Percentiles rank a stretch among this genome's conserved stretches.
These are phyloP conservation scores for Curvularia sp. DNA, from an alignment of 2,329 filamentous ascomycete genomes.

Conservation along the genomic window DNA sequence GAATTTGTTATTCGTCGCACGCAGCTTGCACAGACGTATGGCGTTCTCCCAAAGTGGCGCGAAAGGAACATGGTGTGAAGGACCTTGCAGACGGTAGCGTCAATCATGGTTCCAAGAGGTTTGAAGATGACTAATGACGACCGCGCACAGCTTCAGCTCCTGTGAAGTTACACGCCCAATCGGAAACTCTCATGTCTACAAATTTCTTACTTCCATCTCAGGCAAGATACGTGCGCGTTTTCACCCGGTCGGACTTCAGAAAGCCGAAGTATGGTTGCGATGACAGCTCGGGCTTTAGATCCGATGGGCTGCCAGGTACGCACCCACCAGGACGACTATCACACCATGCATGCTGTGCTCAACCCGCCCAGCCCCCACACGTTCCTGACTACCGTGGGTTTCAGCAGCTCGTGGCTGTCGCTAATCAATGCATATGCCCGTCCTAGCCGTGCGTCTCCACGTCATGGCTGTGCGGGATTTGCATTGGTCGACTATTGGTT, in stretches of 20 bases:
- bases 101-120: slow-evolving; percentile 14
- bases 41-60: slow-evolving; percentile 20
- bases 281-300: neutral
- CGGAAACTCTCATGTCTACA: neutral
- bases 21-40: slow-evolving; percentile 42
- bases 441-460: slow-evolving; percentile 25
- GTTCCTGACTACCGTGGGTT: slow-evolving; percentile 11
- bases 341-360: slow-evolving; percentile 5
- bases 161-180: neutral
- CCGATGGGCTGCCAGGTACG: slow-evolving; percentile 3
- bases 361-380: slow-evolving; percentile 20
- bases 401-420: slow-evolving; percentile 14
- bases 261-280: neutral
- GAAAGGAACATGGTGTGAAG: slow-evolving; percentile 35
- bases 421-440: slow-evolving; percentile 19
- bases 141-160: neutral
- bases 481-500: slow-evolving; percentile 27
- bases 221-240: neutral
- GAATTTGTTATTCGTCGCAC: slow-evolving; percentile 25
- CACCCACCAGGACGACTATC: slow-evolving; percentile 4
- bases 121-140: slow-evolving; percentile 26
- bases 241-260: neutral
- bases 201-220: neutral
- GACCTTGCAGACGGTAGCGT: slow-evolving; percentile 17
- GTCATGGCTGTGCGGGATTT: slow-evolving; percentile 25